Conservation (phyloP, 768 basidiomycete species). For the Mycena galericulata region DNA sequence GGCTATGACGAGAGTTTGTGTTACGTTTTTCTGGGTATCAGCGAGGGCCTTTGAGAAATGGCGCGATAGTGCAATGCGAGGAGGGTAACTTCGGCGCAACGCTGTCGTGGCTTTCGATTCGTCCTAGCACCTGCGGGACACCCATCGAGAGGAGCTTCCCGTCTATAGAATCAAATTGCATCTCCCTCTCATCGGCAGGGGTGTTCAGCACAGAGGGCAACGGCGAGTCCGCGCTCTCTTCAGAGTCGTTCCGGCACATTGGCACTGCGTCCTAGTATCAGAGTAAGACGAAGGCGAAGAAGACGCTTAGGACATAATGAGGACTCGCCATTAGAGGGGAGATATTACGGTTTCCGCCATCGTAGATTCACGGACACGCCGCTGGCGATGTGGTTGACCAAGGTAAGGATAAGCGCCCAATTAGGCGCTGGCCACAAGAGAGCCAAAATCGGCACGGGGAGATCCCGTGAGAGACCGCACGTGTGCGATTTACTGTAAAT, state of each 20-base stretch:
- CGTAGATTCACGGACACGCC: no score
- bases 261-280: neutral
- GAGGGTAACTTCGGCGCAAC: neutral
- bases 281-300: neutral
- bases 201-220: conserved; percentile 30
- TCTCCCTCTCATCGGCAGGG: conserved; percentile 20
- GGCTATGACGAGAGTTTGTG: neutral
- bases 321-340: neutral
- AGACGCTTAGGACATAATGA: neutral
- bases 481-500: no score
- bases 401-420: no score
- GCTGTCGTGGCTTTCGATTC: no score
- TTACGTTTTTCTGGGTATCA: conserved; percentile 21
- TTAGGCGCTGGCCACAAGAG: no score
- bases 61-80: conserved; percentile 25
- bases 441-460: no score
- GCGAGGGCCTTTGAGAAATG: conserved; percentile 30
- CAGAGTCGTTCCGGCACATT: conserved; percentile 29
- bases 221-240: conserved; percentile 26
- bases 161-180: conserved; percentile 25
- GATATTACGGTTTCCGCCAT: neutral
- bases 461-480: no score
- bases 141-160: conserved; percentile 19
- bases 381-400: no score
- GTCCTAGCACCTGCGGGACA: neutral